Evolutionary conservation across 768 basidiomycete genomes (phyloP), one percentile per base, ranked within the genome.

Genomic region (Zangia roseola): DNA sequence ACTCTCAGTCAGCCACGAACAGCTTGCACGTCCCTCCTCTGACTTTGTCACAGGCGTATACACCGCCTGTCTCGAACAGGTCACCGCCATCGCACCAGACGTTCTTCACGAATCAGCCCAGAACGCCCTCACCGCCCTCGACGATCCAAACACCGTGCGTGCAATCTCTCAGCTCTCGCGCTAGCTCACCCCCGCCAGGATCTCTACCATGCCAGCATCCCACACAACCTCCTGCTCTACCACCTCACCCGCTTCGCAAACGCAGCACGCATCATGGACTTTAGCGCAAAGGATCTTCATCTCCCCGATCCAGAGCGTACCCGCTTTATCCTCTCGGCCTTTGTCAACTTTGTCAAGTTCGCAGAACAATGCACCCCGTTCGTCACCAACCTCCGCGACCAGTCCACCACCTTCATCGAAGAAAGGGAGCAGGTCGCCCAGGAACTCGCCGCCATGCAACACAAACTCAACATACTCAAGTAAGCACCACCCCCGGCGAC

Each of bases 331-430:
- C 79, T 97, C 54, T 91, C 90, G 30, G 91, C 88, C 3, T 88
- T 95, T 57, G 90, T 94, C 74, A 97, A 97, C 69, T 91, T 94
- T 65, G 81, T 92, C 68, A 91, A 91, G 68, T 95, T 94, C 66
- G 84, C 83, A 13, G 88, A 85, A 56, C 87, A 91, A 56, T 84
- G 82, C 57, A 74, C 79, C 34, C 67, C 75, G 3, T 83, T 87
- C 51, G 73, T 87, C 16, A 73, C 73, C 47, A 74, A 77, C n/a
- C 69, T 93, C 21, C 78, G 82, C 36, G 79, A 83, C 12, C 73
- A 77, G 49, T 84, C 83, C 10, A 68, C 81, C 16, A 66, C 74
- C 12, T 60, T 87, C 23, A 71, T 81, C 41, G 68, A 80, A 26
- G 83, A 91, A 56, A 75, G 88, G n/a, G 81, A 83, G 37, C 74